Base-by-base conservation (phyloP, 1,139 yeast genomes). In the Geotrichum candidum region DNA sequence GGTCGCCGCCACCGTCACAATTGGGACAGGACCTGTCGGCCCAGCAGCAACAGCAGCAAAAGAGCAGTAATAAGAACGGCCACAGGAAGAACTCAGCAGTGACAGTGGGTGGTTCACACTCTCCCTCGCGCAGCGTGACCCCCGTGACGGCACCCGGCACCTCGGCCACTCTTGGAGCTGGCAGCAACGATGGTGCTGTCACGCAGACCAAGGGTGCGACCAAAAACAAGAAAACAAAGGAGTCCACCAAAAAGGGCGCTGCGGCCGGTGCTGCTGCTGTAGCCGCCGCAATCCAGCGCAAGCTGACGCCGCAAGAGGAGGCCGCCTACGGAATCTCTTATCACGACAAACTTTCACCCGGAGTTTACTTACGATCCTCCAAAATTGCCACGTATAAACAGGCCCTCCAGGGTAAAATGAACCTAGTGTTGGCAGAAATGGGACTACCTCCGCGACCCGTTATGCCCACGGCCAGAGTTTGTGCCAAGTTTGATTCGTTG, bases 401-500 rank as follows among this genome's bases (percentile, higher is more conserved):
- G 13, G 80, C 94, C 0, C 84, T 90, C 6, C 91, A 92, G 69
- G 83, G 87, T 57, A 90, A 90, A 66, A 90, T 92, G 9, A 80
- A 82, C 61, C 81, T 84, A n/a, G 80, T 86, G 4, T 76, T 94
- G 64, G 88, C 86, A 63, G 99, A 94, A 70, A 76, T 94, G 65
- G 94, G 87, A 18, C 77, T 94, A 29, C 86, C 96, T 68, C 68
- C 77, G 38, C 85, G 88, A 66, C 98, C 99, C 0, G 85, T 86
- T 0, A 87, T 95, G 88, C 96, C 96, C 2, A 90, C 99, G 0
- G 84, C 88, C 53, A 84, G 82, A 63, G 91, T 95, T 0, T 84
- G 90, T 76, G 81, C 86, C 10, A 86, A 84, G 70, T 92, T 88
- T 72, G 98, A 94, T 68, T 86, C 85, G 64, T 75, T 94, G 59